Base-by-base conservation (phyloP, 306 rosid genomes). In the Prunus campanulata region DNA sequence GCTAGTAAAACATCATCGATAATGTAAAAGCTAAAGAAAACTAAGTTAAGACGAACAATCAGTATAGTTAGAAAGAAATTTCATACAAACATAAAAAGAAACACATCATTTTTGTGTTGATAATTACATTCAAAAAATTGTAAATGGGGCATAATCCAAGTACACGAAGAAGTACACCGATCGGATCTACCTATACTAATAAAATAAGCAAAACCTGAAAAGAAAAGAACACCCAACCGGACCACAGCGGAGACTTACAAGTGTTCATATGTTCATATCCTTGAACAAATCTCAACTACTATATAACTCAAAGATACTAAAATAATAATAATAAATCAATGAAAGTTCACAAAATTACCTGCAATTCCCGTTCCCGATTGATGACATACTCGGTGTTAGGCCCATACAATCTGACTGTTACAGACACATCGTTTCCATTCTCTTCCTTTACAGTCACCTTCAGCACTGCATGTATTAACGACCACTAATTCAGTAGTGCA, bases 371-470 rank as follows among this genome's bases (percentile, higher is more conserved):
- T 52, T 84, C 87, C 55, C 99, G 93, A 73, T 95, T 87, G 25
- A 95, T 90, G 27, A 94, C 92, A 80, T 85, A 80, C 55, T 92
- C 99, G 0, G 99, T 95, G 87, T 95, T 90, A 1, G 97, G 97
- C 54, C 97, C 99, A 79, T 87, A 95, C 74, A 95, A 77, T 81
- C 99, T 84, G 73, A 95, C 74, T 0, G 97, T 88, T 39, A 90
- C 59, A 56, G 77, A 72, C 24, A 70, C 91, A 65, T 70, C 66
- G 65, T 79, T 61, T 68, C 86, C 87, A 76, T 81, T 82, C 49
- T 86, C 90, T 77, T 89, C 85, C 77, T 88, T 77, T 61, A 88
- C 91, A 0, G 91, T 54, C 74, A 88, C 93, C 89, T 95, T 95
- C 78, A 95, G 86, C 67, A 95, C 97, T 95, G 83, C 77, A 74